Base-by-base conservation (phyloP, 148 eudicot species). In the Mesembryanthemum crystallinum region DNA sequence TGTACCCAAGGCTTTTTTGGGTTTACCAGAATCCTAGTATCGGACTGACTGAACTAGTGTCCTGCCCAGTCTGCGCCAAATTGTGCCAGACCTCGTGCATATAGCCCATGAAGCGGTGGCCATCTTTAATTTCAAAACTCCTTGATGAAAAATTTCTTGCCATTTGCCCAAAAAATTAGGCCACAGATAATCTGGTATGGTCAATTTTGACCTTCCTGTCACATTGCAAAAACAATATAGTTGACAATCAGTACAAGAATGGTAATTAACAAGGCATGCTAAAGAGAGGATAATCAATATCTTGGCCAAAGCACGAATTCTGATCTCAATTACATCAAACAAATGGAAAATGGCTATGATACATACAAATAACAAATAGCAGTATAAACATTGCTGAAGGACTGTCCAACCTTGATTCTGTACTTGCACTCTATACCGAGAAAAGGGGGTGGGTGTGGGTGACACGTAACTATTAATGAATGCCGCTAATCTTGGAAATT, bases 351-450 rank as follows among this genome's bases (percentile, higher is more conserved):
- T 59, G 69, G 72, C 45, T 72, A 76, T 72, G 43, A 72, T 73
- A 81, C 76, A 68, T 35, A 51, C 68, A 70, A 82, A 61, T 85
- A 75, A 82, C 91, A 64, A 83, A 73, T 73, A 61, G 61, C 72
- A 81, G 59, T 67, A 81, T 81, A 55, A 54, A 73, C 80, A 81
- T 37, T 37, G 7, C 23, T 54, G 37, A 39, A 63, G 37, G 27
- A 32, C 66, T 70, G 43, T 71, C 79, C 64, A 64, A 75, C 76
- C 73, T 64, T 68, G 60, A 54, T 29, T 66, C 64, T 72, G 57
- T 67, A 73, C 79, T 76, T 33, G 25, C 33, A 66, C 72, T 23
- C 32, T 24, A 9, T 70, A 45, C 69, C 12, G 47, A 18, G 27
- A 39, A 45, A 12, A 7, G 49, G 10, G 49, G 49, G 49, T 10